Evolutionary conservation across 164 flowering plant genomes (phyloP).

Genomic region (Magnolia kwangsiensis): DNA sequence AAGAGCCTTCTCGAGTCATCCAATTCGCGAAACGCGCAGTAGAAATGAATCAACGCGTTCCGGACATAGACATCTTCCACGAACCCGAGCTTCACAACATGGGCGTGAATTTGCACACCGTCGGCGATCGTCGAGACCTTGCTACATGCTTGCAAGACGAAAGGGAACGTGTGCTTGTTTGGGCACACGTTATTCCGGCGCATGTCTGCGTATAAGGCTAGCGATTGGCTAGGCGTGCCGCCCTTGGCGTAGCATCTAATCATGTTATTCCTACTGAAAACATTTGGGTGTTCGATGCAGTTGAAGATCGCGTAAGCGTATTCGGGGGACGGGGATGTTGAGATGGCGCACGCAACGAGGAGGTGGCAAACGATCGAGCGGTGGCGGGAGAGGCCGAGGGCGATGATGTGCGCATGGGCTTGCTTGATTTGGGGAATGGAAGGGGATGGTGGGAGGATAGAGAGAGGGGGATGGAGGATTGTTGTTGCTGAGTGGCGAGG

Average conservation of each 20-base stretch:
- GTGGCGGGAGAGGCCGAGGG: constrained; percentile 30
- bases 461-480: constrained; percentile 4
- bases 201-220: constrained; percentile 13
- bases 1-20: constrained; percentile 30
- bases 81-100: constrained; percentile 35
- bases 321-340: constrained; percentile 15
- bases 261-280: constrained; percentile 16
- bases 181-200: constrained; percentile 10
- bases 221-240: constrained; percentile 7
- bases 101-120: constrained; percentile 42
- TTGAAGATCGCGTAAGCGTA: constrained; percentile 15
- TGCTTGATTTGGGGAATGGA: constrained; percentile 41
- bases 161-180: constrained; percentile 45
- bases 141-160: constrained; percentile 46
- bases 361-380: constrained; percentile 13
- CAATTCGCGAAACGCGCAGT: constrained; percentile 24
- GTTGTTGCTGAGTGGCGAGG: constrained; percentile 9
- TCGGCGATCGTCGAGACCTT: constrained; percentile 22
- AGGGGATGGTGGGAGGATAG: constrained; percentile 28
- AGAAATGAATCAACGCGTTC: constrained; percentile 45
- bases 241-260: constrained; percentile 22
- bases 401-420: constrained; percentile 35
- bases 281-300: constrained; percentile 11
- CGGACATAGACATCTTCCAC: constrained; percentile 30
- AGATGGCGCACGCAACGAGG: constrained; percentile 13